Evolutionary conservation across 148 eudicot species (phyloP).

Genomic region (Camellia granthamiana): DNA sequence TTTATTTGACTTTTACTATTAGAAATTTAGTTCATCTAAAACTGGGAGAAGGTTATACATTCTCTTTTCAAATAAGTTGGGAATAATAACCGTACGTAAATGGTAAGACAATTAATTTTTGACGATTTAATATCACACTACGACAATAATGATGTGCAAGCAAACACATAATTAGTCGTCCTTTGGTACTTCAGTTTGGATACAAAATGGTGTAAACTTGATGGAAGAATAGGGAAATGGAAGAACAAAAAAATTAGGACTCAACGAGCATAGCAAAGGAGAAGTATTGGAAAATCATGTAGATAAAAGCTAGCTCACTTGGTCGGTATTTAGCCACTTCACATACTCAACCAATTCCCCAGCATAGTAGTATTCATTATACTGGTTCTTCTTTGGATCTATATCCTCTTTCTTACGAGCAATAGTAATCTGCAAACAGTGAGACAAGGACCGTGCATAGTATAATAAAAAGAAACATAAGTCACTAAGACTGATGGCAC

Average conservation of each 20-base stretch:
- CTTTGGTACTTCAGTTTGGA: neutral
- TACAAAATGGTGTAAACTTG: neutral
- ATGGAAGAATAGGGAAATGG: neutral
- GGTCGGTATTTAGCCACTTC: slow-evolving; percentile 86
- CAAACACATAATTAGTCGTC: neutral
- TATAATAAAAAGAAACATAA: neutral
- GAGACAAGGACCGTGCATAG: neutral
- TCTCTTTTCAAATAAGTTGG: neutral
- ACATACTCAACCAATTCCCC: slow-evolving; percentile 90
- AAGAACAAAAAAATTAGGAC: neutral
- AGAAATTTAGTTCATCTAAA: neutral
- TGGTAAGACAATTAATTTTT: neutral
- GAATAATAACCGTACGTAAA: too few species aligned
- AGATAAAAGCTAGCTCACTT: slow-evolving; percentile 36
- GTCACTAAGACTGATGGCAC: neutral
- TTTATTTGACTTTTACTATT: neutral
- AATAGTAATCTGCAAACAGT: slow-evolving; percentile 58
- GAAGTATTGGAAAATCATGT: neutral
- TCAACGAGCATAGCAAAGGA: slow-evolving; percentile 2
- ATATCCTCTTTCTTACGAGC: slow-evolving; percentile 55
- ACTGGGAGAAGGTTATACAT: neutral
- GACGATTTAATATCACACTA: neutral
- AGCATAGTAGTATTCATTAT: slow-evolving; percentile 72
- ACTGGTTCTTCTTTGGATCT: slow-evolving; percentile 52
- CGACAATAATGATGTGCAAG: neutral